Conservation (phyloP, 768 basidiomycete genomes). For the Austroboletus eburneus region DNA sequence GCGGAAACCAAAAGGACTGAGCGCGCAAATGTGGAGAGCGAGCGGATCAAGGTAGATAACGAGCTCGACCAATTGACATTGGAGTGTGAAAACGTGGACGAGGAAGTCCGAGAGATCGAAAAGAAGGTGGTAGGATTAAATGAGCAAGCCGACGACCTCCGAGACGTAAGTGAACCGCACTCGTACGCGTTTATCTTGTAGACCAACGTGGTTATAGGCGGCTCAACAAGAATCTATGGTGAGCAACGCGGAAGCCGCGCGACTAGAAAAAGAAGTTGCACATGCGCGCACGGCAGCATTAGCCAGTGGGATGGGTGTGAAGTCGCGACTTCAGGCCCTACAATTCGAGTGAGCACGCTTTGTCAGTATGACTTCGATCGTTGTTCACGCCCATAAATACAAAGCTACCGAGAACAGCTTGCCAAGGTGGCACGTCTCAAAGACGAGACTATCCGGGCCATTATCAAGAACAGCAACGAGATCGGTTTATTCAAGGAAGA, state of each 20-base stretch:
- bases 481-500: constrained; percentile 79
- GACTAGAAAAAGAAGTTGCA: constrained; percentile 68
- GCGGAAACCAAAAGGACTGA: constrained; percentile 71
- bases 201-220: constrained; percentile 42
- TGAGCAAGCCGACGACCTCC: constrained; percentile 75
- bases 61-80: constrained; percentile 73
- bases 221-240: constrained; percentile 71
- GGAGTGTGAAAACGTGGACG: constrained; percentile 78
- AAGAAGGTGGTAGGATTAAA: constrained; percentile 66
- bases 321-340: constrained; percentile 68
- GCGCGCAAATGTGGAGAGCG: constrained; percentile 67
- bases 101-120: constrained; percentile 70
- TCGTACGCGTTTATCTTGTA: not conserved
- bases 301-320: constrained; percentile 79
- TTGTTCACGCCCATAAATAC: constrained; percentile 1
- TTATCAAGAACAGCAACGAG: constrained; percentile 81
- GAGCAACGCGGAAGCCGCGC: constrained; percentile 60
- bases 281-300: constrained; percentile 73
- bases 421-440: constrained; percentile 70
- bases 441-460: constrained; percentile 76
- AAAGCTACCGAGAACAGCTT: constrained; percentile 74
- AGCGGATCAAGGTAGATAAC: constrained; percentile 76
- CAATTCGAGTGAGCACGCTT: constrained; percentile 62
- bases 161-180: constrained; percentile 59
- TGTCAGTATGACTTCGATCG: not conserved